These are phyloP conservation scores for Leucocoprinus leucothites DNA, from an alignment of 768 basidiomycete genomes.

Conservation along the genomic window DNA sequence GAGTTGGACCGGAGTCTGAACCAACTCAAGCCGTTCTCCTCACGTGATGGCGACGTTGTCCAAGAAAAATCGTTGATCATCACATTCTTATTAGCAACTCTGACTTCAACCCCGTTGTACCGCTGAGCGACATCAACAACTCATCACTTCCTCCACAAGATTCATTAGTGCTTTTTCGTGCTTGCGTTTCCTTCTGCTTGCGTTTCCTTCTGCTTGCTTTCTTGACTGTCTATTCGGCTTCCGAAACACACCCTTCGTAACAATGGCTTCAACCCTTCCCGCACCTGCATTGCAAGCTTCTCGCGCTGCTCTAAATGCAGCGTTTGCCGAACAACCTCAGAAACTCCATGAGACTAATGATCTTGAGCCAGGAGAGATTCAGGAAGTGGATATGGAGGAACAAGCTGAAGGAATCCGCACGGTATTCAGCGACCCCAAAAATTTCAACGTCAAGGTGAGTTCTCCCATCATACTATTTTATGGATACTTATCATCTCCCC, in stretches of 20 bases:
- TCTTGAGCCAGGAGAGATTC: conserved; percentile 79
- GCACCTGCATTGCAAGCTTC: conserved; percentile 72
- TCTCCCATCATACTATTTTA: background rate
- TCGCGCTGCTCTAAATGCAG: conserved; percentile 74
- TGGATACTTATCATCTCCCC: background rate
- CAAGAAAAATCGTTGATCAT: conserved; percentile 20
- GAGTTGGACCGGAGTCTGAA: conserved; percentile 3
- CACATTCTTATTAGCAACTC: conserved; percentile 14
- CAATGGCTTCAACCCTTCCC: conserved; percentile 47
- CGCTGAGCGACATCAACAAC: conserved; percentile 4
- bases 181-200: too few relatives aligned
- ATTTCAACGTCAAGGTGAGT: conserved; percentile 95
- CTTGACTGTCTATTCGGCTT: conserved; percentile 1
- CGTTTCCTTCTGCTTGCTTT: conserved; percentile 11
- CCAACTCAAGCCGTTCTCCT: background rate
- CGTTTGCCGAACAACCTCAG: conserved; percentile 55
- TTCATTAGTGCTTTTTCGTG: background rate
- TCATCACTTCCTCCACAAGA: background rate
- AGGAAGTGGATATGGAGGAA: conserved; percentile 81
- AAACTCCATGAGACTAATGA: conserved; percentile 33
- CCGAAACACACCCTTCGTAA: conserved; percentile 1
- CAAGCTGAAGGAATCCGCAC: conserved; percentile 85
- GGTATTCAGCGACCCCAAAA: conserved; percentile 88
- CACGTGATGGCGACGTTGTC: conserved; percentile 13
- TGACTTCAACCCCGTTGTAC: background rate